A percentile compares a stretch with the other conserved stretches of the same genome.
Conservation (phyloP, 371 early-diverging fungal species). For the Dinochytrium kinnereticum region DNA sequence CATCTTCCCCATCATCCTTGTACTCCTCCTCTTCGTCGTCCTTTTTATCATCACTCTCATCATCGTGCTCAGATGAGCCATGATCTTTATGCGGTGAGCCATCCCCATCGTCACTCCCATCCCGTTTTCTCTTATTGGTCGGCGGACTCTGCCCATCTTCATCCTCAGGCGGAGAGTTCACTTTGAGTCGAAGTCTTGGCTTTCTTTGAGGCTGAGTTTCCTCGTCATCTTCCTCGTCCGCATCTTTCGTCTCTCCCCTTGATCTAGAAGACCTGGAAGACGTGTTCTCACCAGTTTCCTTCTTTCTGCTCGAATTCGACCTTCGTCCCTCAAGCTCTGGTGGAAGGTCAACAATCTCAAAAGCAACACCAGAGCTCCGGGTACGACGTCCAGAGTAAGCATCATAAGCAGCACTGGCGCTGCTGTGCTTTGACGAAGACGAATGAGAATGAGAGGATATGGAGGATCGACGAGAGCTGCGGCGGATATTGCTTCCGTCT, state of each 20-base stretch:
- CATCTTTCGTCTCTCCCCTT: too few species aligned
- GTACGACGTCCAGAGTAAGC: background rate
- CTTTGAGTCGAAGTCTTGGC: background rate
- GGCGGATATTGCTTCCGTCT: too few species aligned
- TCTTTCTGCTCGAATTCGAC: background rate
- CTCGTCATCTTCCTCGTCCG: background rate
- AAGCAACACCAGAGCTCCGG: background rate
- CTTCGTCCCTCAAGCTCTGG: background rate
- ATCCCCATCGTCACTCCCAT: background rate
- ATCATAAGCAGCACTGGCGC: background rate
- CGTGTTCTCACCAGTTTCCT: background rate
- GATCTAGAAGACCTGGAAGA: too few species aligned
- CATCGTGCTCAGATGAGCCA: background rate
- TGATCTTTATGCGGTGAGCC: too few species aligned
- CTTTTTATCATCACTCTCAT: background rate
- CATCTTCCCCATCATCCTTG: conserved; percentile 12
- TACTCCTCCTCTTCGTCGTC: background rate
- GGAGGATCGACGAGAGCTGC: background rate
- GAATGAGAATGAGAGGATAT: too few species aligned
- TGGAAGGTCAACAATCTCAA: background rate
- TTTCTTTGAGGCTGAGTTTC: background rate
- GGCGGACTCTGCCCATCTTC: background rate
- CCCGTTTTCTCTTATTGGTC: background rate
- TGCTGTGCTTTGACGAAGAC: too few species aligned
- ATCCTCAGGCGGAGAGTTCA: background rate